Evolutionary conservation across 139 green algal species (phyloP), one percentile per base, ranked within the genome.

Genomic region (Chlorella sorokiniana): DNA sequence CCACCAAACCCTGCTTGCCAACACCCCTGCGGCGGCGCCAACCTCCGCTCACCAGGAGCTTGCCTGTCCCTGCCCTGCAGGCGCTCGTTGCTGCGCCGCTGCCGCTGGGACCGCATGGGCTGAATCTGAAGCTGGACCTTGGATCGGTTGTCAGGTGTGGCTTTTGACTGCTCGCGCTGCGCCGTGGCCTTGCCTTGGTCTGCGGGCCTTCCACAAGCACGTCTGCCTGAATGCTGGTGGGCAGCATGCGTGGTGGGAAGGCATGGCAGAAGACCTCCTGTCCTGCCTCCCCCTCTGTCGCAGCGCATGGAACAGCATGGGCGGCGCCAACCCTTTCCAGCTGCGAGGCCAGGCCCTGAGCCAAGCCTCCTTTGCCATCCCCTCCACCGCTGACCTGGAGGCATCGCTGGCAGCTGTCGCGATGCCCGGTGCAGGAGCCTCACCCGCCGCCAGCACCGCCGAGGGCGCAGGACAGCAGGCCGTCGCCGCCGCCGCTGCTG

Each of bases 71-170:
- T 18, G 41, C 11, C 35, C 4, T 38, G 29, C 42, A 83, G 78
- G 65, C 37, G 4, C 40, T 37, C 33, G 65, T 37, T 27, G 44
- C 37, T 27, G 78, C 65, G 27, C 48, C 78, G 35, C 76, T 74
- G 64, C 64, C 65, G 10, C 45, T 76, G 65, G 78, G 78, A 23
- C 35, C 45, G 29, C 10, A 68, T 4, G 78, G 64, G 33, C 65
- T 83, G 44, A 73, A 62, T 9, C 78, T 83, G 25, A 65, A 77
- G 78, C 78, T 83, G 7, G 78, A 83, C 65, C 69, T 48, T 25
- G 8, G 44, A 18, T 38, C 69, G 42, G 69, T 77, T 14, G 27
- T 33, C 9, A 77, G 69, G 69, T 77, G 45, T 41, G 59, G 48
- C 48, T 11, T 16, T 11, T 16, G 16, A 59, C 14, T 11, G 14